A percentile compares a stretch with the other conserved stretches of the same genome.
phyloP scores from a whole-genome alignment of 1,139 yeast species.

The Hyphopichia khmerensis region DNA sequence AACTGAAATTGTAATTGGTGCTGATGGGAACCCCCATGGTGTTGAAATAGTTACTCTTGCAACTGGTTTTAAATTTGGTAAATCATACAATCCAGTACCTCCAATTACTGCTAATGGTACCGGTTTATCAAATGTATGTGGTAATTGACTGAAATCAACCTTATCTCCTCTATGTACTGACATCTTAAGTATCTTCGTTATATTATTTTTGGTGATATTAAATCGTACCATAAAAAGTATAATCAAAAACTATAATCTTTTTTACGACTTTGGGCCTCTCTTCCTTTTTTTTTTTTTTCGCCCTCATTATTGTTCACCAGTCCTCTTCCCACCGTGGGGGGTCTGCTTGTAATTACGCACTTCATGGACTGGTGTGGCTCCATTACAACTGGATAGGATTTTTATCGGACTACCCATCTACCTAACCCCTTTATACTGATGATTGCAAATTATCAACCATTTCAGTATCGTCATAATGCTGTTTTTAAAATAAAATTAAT shows the following conservation, averaged over 20 bases:
- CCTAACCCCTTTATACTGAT: no score
- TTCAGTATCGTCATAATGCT: no score
- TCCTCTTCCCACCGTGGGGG: no score
- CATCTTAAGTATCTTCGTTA: conserved; percentile 18
- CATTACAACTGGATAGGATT: no score
- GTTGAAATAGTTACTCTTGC: conserved; percentile 79
- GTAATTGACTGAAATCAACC: conserved; percentile 25
- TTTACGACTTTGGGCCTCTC: no score
- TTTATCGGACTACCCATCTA: no score
- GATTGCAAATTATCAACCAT: no score
- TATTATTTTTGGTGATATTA: not conserved
- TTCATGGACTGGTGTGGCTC: no score
- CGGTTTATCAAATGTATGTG: conserved; percentile 38
- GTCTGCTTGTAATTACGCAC: no score
- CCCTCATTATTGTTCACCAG: no score
- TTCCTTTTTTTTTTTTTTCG: not conserved
- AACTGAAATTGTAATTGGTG: conserved; percentile 85
- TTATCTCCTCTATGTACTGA: conserved; percentile 43
- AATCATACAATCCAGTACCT: conserved; percentile 94
- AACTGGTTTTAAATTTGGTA: conserved; percentile 79
- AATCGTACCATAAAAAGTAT: not conserved
- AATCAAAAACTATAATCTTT: not conserved
- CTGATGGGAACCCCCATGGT: conserved; percentile 97
- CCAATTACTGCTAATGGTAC: conserved; percentile 89
- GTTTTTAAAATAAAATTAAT: no score